Percentiles rank a stretch among this genome's conserved stretches.
Conservation (phyloP, 148 eudicot species). For the Talinum fruticosum region DNA sequence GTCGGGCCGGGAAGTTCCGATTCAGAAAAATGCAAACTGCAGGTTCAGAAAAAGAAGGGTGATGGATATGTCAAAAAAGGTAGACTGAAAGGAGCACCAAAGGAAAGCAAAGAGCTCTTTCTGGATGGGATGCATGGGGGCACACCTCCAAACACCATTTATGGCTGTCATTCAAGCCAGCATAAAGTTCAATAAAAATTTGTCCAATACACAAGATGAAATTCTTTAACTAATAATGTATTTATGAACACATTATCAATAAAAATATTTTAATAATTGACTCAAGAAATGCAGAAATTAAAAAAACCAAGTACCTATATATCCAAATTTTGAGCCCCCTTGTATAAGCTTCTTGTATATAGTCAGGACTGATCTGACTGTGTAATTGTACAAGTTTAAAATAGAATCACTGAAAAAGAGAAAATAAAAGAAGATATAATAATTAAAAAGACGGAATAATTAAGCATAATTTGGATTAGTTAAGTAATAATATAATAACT, state of each 20-base stretch:
- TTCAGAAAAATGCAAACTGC: background rate
- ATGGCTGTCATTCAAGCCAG: background rate
- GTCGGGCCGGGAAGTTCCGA: too few relatives aligned
- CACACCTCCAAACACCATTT: background rate
- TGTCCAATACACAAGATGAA: background rate
- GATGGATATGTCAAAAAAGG: background rate
- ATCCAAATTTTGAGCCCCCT: constrained; percentile 67
- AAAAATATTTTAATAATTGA: background rate
- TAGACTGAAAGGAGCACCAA: background rate
- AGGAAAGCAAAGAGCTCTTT: background rate
- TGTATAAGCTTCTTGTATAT: constrained; percentile 55
- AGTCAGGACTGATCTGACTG: constrained; percentile 44
- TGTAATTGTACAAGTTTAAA: constrained; percentile 28
- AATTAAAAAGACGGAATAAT: constrained; percentile 1
- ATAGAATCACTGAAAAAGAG: constrained; percentile 41
- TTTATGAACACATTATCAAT: background rate
- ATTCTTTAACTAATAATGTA: background rate
- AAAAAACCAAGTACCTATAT: constrained; percentile 43
- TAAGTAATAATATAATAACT: background rate
- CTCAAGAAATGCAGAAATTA: too few relatives aligned
- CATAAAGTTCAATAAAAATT: background rate
- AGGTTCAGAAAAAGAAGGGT: background rate
- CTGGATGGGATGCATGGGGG: background rate
- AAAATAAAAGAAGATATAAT: background rate
- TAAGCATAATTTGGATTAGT: background rate